Conservation (phyloP, 257 asterid genomes). For the Solanum piurae region DNA sequence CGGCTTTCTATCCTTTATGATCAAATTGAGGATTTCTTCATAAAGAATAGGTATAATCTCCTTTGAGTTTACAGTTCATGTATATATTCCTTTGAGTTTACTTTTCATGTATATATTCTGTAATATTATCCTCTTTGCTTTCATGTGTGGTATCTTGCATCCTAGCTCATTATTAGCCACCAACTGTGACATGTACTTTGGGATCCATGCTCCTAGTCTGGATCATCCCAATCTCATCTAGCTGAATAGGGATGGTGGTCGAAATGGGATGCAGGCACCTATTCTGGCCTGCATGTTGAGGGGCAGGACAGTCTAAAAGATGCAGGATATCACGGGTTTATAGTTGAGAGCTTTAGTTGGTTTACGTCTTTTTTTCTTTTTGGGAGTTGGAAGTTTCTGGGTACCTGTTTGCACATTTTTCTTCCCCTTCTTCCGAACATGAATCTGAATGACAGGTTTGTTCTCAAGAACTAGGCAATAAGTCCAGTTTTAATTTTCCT, state of each 20-base stretch:
- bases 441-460: not conserved
- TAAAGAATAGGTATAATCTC: conserved; percentile 50
- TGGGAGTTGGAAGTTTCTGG: not conserved
- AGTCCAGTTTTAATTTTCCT: not conserved
- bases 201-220: not conserved
- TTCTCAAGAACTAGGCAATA: not conserved
- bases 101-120: not conserved
- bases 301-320: not conserved
- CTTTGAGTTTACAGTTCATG: not conserved
- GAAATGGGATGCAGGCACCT: not conserved
- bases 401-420: not conserved
- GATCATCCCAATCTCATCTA: not conserved
- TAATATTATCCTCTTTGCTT: not conserved
- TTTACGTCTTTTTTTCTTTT: not conserved
- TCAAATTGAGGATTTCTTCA: conserved; percentile 61
- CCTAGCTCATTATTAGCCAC: not conserved
- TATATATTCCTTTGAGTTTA: not conserved
- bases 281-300: not conserved
- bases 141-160: not conserved
- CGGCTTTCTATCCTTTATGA: conserved; percentile 87
- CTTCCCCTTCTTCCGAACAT: not conserved
- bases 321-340: not conserved
- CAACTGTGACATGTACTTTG: not conserved
- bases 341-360: not conserved
- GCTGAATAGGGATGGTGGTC: not conserved